phyloP scores from a whole-genome alignment of 1,284 basidiomycete genomes.

The Coniferiporia sulphurascens region DNA sequence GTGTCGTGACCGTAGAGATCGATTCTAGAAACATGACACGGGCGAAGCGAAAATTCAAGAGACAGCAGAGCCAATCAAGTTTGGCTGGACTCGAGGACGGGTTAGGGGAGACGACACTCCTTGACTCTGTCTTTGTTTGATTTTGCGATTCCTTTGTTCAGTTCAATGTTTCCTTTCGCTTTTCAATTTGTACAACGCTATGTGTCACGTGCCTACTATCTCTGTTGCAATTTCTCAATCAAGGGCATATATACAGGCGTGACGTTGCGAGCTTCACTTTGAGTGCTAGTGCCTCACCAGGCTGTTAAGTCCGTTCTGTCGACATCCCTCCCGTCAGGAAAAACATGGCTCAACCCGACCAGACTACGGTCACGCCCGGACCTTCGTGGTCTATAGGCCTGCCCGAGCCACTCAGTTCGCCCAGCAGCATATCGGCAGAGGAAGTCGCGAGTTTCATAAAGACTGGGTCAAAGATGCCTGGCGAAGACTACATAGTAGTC shows the following conservation, averaged over 20 bases:
- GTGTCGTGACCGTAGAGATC: slow-evolving; percentile 11
- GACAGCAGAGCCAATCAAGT: slow-evolving; percentile 1
- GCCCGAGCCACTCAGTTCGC: slow-evolving; percentile 12
- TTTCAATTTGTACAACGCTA: background rate
- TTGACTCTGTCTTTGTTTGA: background rate
- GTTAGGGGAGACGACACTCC: background rate
- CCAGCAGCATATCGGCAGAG: slow-evolving; percentile 10
- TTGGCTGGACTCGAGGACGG: background rate
- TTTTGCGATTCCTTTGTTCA: background rate
- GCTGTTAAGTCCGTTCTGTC: too few species aligned
- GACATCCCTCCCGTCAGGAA: background rate
- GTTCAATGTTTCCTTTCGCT: background rate
- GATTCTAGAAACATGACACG: background rate
- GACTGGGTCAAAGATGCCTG: background rate
- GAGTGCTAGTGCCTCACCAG: too few species aligned
- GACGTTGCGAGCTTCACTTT: too few species aligned
- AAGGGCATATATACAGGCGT: too few species aligned
- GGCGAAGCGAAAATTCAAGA: slow-evolving; percentile 3
- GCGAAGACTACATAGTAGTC: slow-evolving; percentile 17
- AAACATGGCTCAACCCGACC: background rate
- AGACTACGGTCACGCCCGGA: background rate
- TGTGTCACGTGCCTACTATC: background rate
- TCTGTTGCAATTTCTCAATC: too few species aligned
- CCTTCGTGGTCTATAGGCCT: slow-evolving; percentile 13
- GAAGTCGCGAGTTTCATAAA: slow-evolving; percentile 12